A percentile compares a stretch with the other conserved stretches of the same genome.
Conservation (phyloP, 2,329 filamentous ascomycete species). For the Verticillium isaacii region DNA sequence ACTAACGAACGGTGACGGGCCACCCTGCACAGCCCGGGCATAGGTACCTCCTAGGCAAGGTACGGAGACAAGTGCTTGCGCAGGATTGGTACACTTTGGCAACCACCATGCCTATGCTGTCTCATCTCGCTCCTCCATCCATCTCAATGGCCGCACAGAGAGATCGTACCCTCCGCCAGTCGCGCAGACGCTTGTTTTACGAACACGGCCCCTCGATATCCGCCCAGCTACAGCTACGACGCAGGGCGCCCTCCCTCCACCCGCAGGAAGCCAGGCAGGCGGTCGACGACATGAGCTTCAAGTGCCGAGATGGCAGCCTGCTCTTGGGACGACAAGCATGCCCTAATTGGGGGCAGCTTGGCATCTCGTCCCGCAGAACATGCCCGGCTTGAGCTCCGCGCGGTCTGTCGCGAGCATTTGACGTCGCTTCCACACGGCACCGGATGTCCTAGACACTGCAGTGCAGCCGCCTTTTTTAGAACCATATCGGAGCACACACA, state of each 20-base stretch:
- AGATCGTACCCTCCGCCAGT: not conserved
- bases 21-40: constrained; percentile 9
- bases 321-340: not conserved
- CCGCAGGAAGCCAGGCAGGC: not conserved
- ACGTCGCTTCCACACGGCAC: not conserved
- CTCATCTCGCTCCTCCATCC: not conserved
- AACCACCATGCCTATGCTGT: not conserved
- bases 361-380: not conserved
- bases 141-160: not conserved
- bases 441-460: not conserved
- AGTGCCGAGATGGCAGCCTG: not conserved
- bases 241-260: not conserved
- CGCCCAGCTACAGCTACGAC: too few relatives aligned
- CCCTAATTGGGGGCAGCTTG: not conserved
- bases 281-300: not conserved
- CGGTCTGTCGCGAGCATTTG: not conserved
- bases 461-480: not conserved
- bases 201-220: too few relatives aligned
- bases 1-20: not conserved
- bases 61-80: not conserved
- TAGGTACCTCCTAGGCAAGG: not conserved
- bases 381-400: not conserved
- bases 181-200: not conserved
- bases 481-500: not conserved
- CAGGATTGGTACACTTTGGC: not conserved